These are phyloP conservation scores for Aspergillus sp. DNA, from an alignment of 2,329 filamentous ascomycete genomes.

Conservation along the genomic window DNA sequence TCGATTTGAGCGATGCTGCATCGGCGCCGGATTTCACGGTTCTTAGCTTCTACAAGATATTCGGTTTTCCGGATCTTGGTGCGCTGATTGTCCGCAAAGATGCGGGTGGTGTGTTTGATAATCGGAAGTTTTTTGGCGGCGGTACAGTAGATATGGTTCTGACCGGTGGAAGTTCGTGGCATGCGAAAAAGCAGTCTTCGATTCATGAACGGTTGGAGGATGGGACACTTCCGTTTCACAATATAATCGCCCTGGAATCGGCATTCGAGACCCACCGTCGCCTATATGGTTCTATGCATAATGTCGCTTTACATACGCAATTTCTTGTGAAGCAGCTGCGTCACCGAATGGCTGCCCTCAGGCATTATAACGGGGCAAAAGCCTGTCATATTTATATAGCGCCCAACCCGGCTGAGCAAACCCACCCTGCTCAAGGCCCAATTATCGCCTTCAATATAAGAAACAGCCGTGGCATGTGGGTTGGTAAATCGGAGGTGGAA, in stretches of 20 bases:
- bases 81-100: conserved; percentile 77
- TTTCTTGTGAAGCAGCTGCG: conserved; percentile 63
- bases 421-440: conserved; percentile 61
- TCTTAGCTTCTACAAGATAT: conserved; percentile 95
- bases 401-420: conserved; percentile 41
- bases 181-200: conserved; percentile 69
- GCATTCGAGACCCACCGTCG: conserved; percentile 69
- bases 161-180: conserved; percentile 75
- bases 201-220: conserved; percentile 86
- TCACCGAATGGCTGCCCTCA: conserved; percentile 57
- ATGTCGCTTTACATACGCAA: conserved; percentile 69
- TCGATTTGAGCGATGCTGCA: conserved; percentile 65
- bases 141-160: conserved; percentile 92
- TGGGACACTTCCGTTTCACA: conserved; percentile 87
- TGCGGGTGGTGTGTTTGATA: conserved; percentile 62
- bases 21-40: conserved; percentile 79
- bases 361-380: conserved; percentile 65
- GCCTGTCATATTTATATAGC: conserved; percentile 68
- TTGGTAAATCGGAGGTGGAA: conserved; percentile 82
- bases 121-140: conserved; percentile 83
- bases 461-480: conserved; percentile 68
- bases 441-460: conserved; percentile 81
- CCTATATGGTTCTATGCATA: conserved; percentile 70
- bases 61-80: conserved; percentile 90
- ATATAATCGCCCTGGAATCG: conserved; percentile 75